phyloP scores from a whole-genome alignment of 345 rosid genomes.

The Viola odorata region DNA sequence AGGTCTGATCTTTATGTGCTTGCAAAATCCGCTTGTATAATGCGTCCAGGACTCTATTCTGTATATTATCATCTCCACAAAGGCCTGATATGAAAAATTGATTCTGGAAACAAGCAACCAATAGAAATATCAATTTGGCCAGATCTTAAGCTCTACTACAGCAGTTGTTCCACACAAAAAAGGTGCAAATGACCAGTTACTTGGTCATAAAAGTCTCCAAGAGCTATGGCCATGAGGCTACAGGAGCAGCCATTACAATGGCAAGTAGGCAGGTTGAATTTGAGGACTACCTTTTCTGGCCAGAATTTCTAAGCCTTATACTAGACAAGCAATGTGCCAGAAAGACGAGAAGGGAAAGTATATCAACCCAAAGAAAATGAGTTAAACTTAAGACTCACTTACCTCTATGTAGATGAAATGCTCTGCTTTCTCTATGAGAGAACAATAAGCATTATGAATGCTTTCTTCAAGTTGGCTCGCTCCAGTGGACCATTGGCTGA shows the following conservation, averaged over 20 bases:
- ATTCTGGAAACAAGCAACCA: constrained; percentile 47
- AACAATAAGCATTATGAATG: constrained; percentile 75
- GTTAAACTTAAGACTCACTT: constrained; percentile 8
- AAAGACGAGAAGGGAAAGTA: too few relatives aligned
- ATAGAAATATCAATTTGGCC: constrained; percentile 1
- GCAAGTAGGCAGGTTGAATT: too few relatives aligned
- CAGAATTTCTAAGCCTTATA: too few relatives aligned
- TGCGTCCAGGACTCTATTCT: constrained; percentile 71
- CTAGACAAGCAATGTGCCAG: too few relatives aligned
- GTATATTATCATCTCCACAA: constrained; percentile 62
- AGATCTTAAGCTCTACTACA: not conserved
- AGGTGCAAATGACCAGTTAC: too few relatives aligned
- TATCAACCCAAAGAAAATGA: not conserved
- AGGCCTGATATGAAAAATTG: constrained; percentile 93
- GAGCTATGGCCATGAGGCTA: too few relatives aligned
- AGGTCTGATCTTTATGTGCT: constrained; percentile 63
- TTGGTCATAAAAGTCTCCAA: too few relatives aligned
- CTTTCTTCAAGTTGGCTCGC: constrained; percentile 83
- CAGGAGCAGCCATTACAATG: too few relatives aligned
- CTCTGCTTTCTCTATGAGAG: constrained; percentile 72
- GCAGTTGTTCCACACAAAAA: too few relatives aligned
- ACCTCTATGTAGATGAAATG: constrained; percentile 94
- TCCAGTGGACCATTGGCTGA: constrained; percentile 92
- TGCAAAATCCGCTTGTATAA: constrained; percentile 59
- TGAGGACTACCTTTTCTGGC: too few relatives aligned